Conservation (phyloP, 2,329 filamentous ascomycete genomes). For the Colletotrichum tropicicola region DNA sequence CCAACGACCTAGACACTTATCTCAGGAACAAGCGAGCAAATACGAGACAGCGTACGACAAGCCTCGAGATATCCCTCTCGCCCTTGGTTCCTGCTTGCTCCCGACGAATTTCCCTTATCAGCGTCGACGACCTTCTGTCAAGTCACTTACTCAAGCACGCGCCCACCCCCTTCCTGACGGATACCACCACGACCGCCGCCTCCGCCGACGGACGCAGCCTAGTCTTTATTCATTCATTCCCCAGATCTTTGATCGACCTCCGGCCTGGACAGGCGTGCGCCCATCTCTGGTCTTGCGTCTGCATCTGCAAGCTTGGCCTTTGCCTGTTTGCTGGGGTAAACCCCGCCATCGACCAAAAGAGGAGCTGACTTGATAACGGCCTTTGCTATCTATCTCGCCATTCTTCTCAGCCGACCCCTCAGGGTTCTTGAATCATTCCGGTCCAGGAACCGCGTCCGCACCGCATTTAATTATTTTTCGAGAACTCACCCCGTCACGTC, state of each 20-base stretch:
- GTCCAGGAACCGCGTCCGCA: slow-evolving; percentile 4
- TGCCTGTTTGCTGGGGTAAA: slow-evolving; percentile 24
- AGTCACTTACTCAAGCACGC: not conserved
- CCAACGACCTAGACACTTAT: slow-evolving; percentile 12
- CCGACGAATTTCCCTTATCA: slow-evolving; percentile 23
- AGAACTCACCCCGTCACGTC: slow-evolving; percentile 22
- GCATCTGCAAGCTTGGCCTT: slow-evolving; percentile 16
- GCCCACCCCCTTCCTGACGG: not conserved
- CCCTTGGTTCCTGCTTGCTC: not conserved
- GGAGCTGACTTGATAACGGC: slow-evolving; percentile 28
- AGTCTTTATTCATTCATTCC: slow-evolving; percentile 22
- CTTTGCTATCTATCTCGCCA: slow-evolving; percentile 28
- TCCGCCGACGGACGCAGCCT: slow-evolving; percentile 28
- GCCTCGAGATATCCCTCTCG: slow-evolving; percentile 14
- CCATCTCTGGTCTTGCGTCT: slow-evolving; percentile 18
- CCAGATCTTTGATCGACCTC: slow-evolving; percentile 29
- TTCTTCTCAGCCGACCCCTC: slow-evolving; percentile 26
- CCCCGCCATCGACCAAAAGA: slow-evolving; percentile 27
- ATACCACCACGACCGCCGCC: slow-evolving; percentile 13
- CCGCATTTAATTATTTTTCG: slow-evolving; percentile 17
- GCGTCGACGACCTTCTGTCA: not conserved
- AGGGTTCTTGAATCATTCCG: slow-evolving; percentile 28
- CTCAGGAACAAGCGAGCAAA: slow-evolving; percentile 21
- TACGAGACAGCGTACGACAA: slow-evolving; percentile 19
- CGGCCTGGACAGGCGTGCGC: slow-evolving; percentile 6